Evolutionary conservation across 768 basidiomycete species (phyloP).

Genomic region (Galerina marginata): DNA sequence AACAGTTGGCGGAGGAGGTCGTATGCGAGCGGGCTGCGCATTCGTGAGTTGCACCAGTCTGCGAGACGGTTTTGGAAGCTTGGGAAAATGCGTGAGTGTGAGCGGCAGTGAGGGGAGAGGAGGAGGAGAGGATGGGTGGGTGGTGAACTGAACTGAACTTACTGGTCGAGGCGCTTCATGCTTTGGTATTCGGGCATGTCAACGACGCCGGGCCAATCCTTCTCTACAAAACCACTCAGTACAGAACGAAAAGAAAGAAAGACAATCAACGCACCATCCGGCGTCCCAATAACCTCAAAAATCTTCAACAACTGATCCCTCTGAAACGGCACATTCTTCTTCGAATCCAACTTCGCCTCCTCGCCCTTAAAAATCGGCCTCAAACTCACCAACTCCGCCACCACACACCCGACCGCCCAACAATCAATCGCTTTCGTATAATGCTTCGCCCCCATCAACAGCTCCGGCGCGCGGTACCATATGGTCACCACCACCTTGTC

Average conservation of each 20-base stretch:
- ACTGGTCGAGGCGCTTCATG: slow-evolving; percentile 81
- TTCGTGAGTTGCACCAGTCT: slow-evolving; percentile 78
- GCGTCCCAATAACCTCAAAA: slow-evolving; percentile 92
- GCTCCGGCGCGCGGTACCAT: slow-evolving; percentile 98
- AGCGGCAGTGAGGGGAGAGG: background rate
- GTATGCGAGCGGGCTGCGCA: slow-evolving; percentile 67
- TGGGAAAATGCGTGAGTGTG: background rate
- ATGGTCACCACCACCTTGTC: slow-evolving; percentile 99
- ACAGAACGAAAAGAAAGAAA: background rate
- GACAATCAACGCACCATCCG: slow-evolving; percentile 64
- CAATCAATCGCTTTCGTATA: slow-evolving; percentile 97
- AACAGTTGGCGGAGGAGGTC: slow-evolving; percentile 89
- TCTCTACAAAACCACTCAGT: too few species aligned
- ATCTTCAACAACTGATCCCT: slow-evolving; percentile 94
- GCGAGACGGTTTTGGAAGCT: slow-evolving; percentile 60
- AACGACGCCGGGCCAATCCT: slow-evolving; percentile 84
- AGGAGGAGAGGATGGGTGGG: too few species aligned
- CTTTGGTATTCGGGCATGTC: slow-evolving; percentile 90
- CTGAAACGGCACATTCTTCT: slow-evolving; percentile 98
- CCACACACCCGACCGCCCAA: slow-evolving; percentile 98
- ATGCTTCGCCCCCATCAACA: slow-evolving; percentile 95
- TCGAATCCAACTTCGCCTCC: slow-evolving; percentile 95
- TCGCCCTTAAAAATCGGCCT: slow-evolving; percentile 99
- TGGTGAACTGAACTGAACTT: slow-evolving; percentile 28
- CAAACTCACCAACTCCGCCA: slow-evolving; percentile 92